These are phyloP conservation scores for Fraxinus cuspidata DNA, from an alignment of 257 asterid genomes.

Conservation along the genomic window DNA sequence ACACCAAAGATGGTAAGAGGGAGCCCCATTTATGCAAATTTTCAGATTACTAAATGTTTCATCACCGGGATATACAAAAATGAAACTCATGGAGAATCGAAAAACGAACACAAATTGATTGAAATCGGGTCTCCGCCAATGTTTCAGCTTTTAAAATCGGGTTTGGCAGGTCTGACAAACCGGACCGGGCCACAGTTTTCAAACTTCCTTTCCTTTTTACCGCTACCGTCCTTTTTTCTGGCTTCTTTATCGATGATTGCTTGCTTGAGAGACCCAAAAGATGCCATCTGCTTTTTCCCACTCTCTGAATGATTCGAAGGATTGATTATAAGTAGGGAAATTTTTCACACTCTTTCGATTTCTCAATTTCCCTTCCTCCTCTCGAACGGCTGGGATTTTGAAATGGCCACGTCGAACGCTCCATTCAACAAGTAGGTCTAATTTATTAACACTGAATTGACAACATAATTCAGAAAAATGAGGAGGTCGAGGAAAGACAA, in stretches of 20 bases:
- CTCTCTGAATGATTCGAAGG: slow-evolving; percentile 2
- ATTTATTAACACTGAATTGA: too few relatives aligned
- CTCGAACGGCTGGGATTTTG: too few relatives aligned
- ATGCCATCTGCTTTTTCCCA: slow-evolving; percentile 53
- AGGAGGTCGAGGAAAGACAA: too few relatives aligned
- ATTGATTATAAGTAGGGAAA: not conserved
- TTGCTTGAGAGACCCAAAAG: slow-evolving; percentile 79
- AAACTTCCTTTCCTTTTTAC: not conserved
- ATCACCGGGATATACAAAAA: slow-evolving; percentile 38
- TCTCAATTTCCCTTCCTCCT: too few relatives aligned
- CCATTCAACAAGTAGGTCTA: too few relatives aligned
- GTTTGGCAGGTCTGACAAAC: not conserved
- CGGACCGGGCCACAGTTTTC: not conserved
- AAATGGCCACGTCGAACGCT: too few relatives aligned
- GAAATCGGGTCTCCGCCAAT: not conserved
- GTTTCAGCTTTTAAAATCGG: not conserved
- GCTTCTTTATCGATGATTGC: slow-evolving; percentile 77
- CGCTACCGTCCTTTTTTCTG: not conserved
- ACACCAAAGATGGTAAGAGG: slow-evolving; percentile 32
- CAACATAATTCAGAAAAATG: too few relatives aligned
- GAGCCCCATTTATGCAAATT: slow-evolving; percentile 47
- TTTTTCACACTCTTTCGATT: too few relatives aligned
- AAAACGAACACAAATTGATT: not conserved
- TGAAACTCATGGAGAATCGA: not conserved
- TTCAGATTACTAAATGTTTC: slow-evolving; percentile 65